Base-by-base conservation (phyloP, 2,329 filamentous ascomycete genomes). In the Lachnellula suecica region DNA sequence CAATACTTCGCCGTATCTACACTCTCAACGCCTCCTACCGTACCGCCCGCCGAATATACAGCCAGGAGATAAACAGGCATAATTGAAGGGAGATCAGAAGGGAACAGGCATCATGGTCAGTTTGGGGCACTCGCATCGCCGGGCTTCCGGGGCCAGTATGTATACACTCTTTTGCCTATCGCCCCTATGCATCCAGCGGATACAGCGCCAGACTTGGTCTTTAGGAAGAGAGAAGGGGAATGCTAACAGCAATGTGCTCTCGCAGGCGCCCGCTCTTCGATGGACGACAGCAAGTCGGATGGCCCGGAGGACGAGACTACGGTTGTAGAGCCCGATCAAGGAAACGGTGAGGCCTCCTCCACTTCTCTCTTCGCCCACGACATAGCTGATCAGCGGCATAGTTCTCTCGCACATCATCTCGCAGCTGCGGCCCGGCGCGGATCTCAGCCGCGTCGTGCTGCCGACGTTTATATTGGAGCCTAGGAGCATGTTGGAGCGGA, bases 381-480 rank as follows among this genome's bases (percentile, higher is more conserved):
- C n/a, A 45, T 40, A 15, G 50, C 52, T 62, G 49, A 63, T 59
- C 35, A 47, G 59, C 24, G 40, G 25, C 49, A 40, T 41, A 96
- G 94, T 99, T 66, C 87, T 99, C 62, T 89, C 86, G 54, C 93
- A 97, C 74, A 96, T 99, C 73, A 97, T 99, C 68, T 96, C 92
- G 47, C 94, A 99, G 74, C 80, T 99, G 58, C 88, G 94, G 58
- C 94, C 94, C 11, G 94, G 94, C 60, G 94, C 94, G 65, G 94
- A 99, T 71, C 78, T 99, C 63, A 96, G 91, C 72, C 84, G 93
- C 63, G 92, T 99, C 57, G 93, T 94, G 31, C 79, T 99, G 51
- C 94, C 94, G 37, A 99, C 94, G 44, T 99, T 99, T 71, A 99
- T 99, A 66, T 84, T 99, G 63, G 94, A 99, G 72, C 94, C 94